Base-by-base conservation (phyloP, 2,329 filamentous ascomycete species). In the Hypoxylon sp. region DNA sequence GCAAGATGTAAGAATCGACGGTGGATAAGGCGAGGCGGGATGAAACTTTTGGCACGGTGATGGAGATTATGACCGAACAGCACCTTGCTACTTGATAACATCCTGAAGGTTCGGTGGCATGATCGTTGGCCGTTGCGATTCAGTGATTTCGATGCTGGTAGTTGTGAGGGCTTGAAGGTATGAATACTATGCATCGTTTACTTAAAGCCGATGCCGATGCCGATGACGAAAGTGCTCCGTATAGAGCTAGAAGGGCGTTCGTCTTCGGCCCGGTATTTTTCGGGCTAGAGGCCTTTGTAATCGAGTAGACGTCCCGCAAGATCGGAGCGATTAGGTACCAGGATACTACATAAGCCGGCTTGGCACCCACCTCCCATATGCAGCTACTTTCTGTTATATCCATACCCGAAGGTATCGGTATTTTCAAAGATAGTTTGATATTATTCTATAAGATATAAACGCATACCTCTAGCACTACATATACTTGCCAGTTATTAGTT, bases 1-100 rank as follows among this genome's bases (percentile, higher is more conserved):
- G 85, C 85, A 2, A 87, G 79, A 71, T 87, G 85, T 3, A 88
- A 79, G 28, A 69, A 57, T 28, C 60, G 60, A 58, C 43, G 41
- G 3, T 22, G 48, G 30, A 17, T 7, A 58, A 19, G 37, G 50
- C 41, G 24, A 13, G 51, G 41, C 13, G 56, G 55, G 32, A 39
- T 17, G 37, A 47, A 34, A 56, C 28, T 53, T n/a, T 41, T 43
- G 48, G 49, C 37, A 22, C 43, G 48, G 30, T n/a, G 41, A 44
- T 19, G 47, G 13, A 59, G 22, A 22, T 48, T 30, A 19, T 53
- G 43, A 17, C 57, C 53, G 46, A 26, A 4, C 22, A n/a, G 61
- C 37, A 64, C 51, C 43, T 62, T 69, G 30, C 64, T 72, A 68
- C 65, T 69, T 69, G 55, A 68, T 64, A 65, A 65, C 71, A 71